phyloP scores from a whole-genome alignment of 345 rosid species.

The Clausena lansium region DNA sequence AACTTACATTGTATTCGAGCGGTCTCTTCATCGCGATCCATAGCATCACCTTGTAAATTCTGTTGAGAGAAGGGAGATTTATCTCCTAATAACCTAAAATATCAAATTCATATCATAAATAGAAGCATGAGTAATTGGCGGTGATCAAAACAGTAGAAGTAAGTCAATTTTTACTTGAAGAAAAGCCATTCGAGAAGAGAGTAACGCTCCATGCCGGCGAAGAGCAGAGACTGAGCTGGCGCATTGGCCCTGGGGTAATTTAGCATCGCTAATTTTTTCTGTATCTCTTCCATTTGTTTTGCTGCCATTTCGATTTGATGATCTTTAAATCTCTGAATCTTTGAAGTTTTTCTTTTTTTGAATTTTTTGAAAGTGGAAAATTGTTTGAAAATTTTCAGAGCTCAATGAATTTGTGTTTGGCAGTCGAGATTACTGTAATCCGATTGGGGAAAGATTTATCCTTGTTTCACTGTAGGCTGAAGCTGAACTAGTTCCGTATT shows the following conservation, averaged over 20 bases:
- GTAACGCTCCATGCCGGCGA: constrained; percentile 98
- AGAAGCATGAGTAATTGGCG: neutral
- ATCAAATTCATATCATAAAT: neutral
- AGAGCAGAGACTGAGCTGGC: constrained; percentile 96
- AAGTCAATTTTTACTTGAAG: constrained; percentile 51
- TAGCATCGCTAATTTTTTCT: constrained; percentile 63
- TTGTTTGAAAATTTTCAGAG: neutral
- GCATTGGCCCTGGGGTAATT: constrained; percentile 82
- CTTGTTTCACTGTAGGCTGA: neutral
- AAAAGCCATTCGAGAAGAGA: constrained; percentile 98
- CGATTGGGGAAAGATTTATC: neutral
- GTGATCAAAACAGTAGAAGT: neutral
- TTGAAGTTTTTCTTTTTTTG: neutral
- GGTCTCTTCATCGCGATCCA: constrained; percentile 92
- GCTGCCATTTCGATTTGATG: constrained; percentile 54
- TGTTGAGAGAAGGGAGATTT: constrained; percentile 95
- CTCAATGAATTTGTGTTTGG: neutral
- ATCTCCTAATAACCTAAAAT: constrained; percentile 76
- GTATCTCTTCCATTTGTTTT: constrained; percentile 93
- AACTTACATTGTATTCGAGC: constrained; percentile 78
- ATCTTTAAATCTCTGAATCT: neutral
- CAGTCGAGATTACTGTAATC: neutral
- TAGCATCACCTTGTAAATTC: constrained; percentile 76
- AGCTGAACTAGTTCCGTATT: too few relatives aligned
- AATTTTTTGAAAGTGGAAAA: neutral